These are phyloP conservation scores for Cordyceps militaris DNA, from an alignment of 2,329 filamentous ascomycete species.

Conservation along the genomic window DNA sequence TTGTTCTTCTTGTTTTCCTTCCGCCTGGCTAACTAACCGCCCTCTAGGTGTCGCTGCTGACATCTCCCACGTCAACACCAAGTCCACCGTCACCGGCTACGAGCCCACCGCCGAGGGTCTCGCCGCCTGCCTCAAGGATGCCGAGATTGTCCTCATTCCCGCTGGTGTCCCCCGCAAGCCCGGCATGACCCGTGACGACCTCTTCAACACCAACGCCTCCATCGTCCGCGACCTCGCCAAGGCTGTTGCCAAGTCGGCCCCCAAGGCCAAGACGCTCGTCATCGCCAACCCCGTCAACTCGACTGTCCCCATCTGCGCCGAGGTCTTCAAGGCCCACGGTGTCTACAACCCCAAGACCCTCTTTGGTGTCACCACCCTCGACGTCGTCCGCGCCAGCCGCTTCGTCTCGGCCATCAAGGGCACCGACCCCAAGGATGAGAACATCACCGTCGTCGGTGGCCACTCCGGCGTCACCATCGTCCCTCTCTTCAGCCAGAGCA, in stretches of 20 bases:
- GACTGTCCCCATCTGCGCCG: slow-evolving; percentile 93
- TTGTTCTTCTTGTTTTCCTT: neutral
- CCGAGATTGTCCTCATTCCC: slow-evolving; percentile 94
- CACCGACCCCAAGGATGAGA: slow-evolving; percentile 85
- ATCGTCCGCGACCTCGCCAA: slow-evolving; percentile 98
- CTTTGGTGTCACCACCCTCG: slow-evolving; percentile 98
- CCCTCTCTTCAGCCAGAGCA: slow-evolving; percentile 91
- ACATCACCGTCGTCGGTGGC: slow-evolving; percentile 91
- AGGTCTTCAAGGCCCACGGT: slow-evolving; percentile 90
- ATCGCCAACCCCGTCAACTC: slow-evolving; percentile 99
- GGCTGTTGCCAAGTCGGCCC: slow-evolving; percentile 79
- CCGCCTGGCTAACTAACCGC: slow-evolving; percentile 16
- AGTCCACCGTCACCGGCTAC: slow-evolving; percentile 88
- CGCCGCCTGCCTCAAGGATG: slow-evolving; percentile 69
- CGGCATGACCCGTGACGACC: slow-evolving; percentile 98
- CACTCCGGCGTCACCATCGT: slow-evolving; percentile 99
- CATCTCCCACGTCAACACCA: slow-evolving; percentile 98
- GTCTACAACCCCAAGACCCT: slow-evolving; percentile 99
- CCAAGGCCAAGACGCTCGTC: slow-evolving; percentile 91
- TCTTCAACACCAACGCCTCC: slow-evolving; percentile 99
- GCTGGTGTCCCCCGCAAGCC: slow-evolving; percentile 98
- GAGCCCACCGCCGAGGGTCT: slow-evolving; percentile 71
- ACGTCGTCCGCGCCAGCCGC: slow-evolving; percentile 93
- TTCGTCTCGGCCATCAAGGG: slow-evolving; percentile 94
- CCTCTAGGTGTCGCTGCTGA: slow-evolving; percentile 87